These are phyloP conservation scores for Aspergillus ustus DNA, from an alignment of 2,329 filamentous ascomycete species.

Conservation along the genomic window DNA sequence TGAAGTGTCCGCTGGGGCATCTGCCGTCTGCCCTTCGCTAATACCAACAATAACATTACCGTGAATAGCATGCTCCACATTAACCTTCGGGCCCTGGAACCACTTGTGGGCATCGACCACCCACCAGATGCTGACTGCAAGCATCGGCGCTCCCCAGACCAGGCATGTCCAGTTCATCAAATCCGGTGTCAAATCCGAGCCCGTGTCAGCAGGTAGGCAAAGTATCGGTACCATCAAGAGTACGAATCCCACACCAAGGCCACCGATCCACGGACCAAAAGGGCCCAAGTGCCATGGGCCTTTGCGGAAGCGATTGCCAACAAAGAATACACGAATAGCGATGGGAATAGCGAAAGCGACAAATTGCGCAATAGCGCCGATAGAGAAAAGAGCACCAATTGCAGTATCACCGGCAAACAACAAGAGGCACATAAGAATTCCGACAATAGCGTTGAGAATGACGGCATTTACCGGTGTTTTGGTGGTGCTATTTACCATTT, in stretches of 20 bases:
- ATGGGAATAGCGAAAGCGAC: constrained; percentile 55
- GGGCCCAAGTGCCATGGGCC: constrained; percentile 72
- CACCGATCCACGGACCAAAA: constrained; percentile 62
- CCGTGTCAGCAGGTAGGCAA: constrained; percentile 65
- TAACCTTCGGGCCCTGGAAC: constrained; percentile 74
- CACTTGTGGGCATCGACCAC: constrained; percentile 66
- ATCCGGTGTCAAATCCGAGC: constrained; percentile 55
- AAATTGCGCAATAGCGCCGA: constrained; percentile 71
- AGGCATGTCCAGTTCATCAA: constrained; percentile 72
- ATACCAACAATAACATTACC: constrained; percentile 29
- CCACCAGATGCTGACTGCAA: constrained; percentile 65
- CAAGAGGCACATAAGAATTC: constrained; percentile 64
- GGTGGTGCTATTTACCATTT: constrained; percentile 63
- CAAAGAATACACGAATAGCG: constrained; percentile 52
- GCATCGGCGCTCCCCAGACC: constrained; percentile 69
- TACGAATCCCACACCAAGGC: constrained; percentile 63
- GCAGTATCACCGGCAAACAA: constrained; percentile 67
- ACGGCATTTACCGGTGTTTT: constrained; percentile 72
- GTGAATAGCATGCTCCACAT: constrained; percentile 59
- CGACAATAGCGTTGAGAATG: constrained; percentile 67
- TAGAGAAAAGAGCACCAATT: constrained; percentile 71
- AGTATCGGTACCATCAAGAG: constrained; percentile 70
- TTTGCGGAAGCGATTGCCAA: constrained; percentile 65
- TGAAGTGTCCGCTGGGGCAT: background rate
- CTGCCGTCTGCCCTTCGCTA: constrained; percentile 20